Base-by-base conservation (phyloP, 306 rosid species). In the Purshia tridentata region DNA sequence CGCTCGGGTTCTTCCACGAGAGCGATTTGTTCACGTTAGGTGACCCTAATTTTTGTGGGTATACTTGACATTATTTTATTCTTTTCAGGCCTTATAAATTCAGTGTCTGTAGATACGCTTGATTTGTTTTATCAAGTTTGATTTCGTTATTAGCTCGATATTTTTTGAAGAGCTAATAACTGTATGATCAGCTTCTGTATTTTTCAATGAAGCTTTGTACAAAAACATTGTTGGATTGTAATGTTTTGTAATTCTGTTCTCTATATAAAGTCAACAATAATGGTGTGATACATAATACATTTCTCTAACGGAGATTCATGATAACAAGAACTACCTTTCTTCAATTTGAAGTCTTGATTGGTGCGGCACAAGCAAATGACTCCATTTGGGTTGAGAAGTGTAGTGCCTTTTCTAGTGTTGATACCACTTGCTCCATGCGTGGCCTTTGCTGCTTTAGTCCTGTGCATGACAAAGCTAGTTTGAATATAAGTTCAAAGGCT, bases 151-250 rank as follows among this genome's bases (percentile, higher is more conserved):
- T 84, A 80, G 92, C 92, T 86, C 81, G 67, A 54, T 65, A 74
- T 89, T 87, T 89, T 87, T 87, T 71, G 0, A 74, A 84, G 91
- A 86, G 91, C 88, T 82, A 81, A 70, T 77, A 71, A 39, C 65
- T 67, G 64, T 68, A 66, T 22, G 65, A 71, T 68, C 78, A 83
- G 91, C 90, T 87, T 84, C 87, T 76, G 61, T 69, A 69, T 85
- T 86, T 82, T 67, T 40, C 18, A 37, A 86, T 80, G 87, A 81
- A 84, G 91, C 91, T 82, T 79, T 73, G 84, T 78, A 65, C 69
- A 72, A 45, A 69, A 66, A 35, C 18, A 56, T 9, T 46, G 39
- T 23, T 51, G 40, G 55, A 55, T 68, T 77, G 76, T 57, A 40
- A 66, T 54, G 19, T 54, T 20, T 65, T 86, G 70, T 58, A 8